Evolutionary conservation across 2,329 filamentous ascomycete genomes (phyloP), one percentile per base, ranked within the genome.

Genomic region (Acrocalymma vagum): DNA sequence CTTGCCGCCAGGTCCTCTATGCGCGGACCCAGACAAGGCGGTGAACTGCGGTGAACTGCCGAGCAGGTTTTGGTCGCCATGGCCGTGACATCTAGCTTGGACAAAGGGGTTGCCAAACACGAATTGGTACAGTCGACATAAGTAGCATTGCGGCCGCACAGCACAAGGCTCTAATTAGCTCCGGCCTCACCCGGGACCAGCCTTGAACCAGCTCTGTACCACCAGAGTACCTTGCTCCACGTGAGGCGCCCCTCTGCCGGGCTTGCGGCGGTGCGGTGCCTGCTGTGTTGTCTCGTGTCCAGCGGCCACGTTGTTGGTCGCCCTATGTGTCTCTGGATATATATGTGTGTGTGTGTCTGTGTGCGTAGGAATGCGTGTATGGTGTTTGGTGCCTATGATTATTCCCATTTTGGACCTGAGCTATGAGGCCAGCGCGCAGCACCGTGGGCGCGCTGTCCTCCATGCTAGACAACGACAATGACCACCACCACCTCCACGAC

Each of bases 21-120:
- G n/a, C n/a, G 21, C 4, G 17, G 15, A n/a, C n/a, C n/a, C n/a
- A n/a, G n/a, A n/a, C n/a, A n/a, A 50, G 55, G 62, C 58, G 60
- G 60, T 63, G 53, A 60, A 61, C 39, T 56, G 62, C 63, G 62
- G 55, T 62, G 59, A 67, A 67, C 50, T 65, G 60, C 60, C 57
- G 62, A 46, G 50, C 42, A 44, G n/a, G n/a, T n/a, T n/a, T n/a
- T n/a, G n/a, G n/a, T n/a, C n/a, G n/a, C n/a, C 30, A 51, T 38
- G 49, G 49, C 55, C 57, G 62, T 57, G 52, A 57, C 55, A 43
- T 55, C 45, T 57, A 62, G 51, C 53, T 52, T 50, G 45, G n/a
- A n/a, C n/a, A 15, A 31, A 47, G 37, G 48, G 38, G 40, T 43
- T 45, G 47, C 53, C 48, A 49, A 48, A 55, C 40, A 50, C 40